Evolutionary conservation across 495 filamentous ascomycete species (phyloP), one percentile per base, ranked within the genome.

Genomic region (Annulohypoxylon stygium): DNA sequence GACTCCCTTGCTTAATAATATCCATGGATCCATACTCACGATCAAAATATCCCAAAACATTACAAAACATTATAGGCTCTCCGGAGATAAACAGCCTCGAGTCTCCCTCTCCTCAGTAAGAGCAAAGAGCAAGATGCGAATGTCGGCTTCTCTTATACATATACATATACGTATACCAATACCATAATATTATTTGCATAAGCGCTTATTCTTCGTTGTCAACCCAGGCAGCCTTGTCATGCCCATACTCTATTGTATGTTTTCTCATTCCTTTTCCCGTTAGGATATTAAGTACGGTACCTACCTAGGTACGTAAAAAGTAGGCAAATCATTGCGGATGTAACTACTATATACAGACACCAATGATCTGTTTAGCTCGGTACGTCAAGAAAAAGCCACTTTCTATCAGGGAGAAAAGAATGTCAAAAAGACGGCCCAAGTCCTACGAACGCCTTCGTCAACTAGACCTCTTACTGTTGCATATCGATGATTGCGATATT

Each of bases 181-280:
- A 57, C 16, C 33, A 37, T 60, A 12, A 36, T 67, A 60, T 58
- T 60, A 67, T 53, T 65, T 73, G 65, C 70, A 62, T 66, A 68
- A 68, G 70, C 53, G 65, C 70, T 73, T 73, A 73, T 59, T 61
- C 45, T 55, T 51, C 45, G 47, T 47, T 51, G 41, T 65, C 51
- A 55, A 37, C 9, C 11, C 43, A 47, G 53, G 54, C 54, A 51
- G 43, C 20, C 59, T 63, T 45, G 41, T 41, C 58, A 61, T 33
- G 5, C 43, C 36, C 23, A 4, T 55, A 16, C 51, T 55, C n/a
- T 34, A 6, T 34, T 59, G 16, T 34, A 16, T 37, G 53, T 36
- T 57, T 11, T 37, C 53, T 37, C 9, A 14, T 57, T 37, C 20
- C 30, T 20, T 54, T 54, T 37, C n/a, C 14, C 33, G 20, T 53